Evolutionary conservation across 352 stramenopile genomes (phyloP), one percentile per base, ranked within the genome.

Genomic region (Phytophthora boehmeriae): DNA sequence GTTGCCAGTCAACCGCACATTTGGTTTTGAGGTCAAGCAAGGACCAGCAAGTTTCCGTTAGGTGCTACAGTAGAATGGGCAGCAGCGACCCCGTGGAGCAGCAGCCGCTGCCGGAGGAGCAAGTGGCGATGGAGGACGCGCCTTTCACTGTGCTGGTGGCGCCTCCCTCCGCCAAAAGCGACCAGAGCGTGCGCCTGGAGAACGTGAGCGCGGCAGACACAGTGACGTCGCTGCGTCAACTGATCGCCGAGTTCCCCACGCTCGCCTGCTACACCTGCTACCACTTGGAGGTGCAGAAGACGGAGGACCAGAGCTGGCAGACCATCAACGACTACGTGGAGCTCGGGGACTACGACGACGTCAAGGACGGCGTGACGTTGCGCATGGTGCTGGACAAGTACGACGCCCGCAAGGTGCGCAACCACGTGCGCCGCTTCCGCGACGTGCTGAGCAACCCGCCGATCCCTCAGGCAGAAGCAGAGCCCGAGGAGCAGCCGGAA

Each of bases 371-470:
- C 41, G 70, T 54, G 13, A 88, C 75, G 54, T 63, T 94, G 48
- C 78, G 81, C 44, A 95, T 96, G 78, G 79, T 93, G 54, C 78
- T 93, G 46, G 88, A 96, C 23, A 93, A 90, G 63, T 96, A 95
- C 59, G 86, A 95, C 61, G 80, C 87, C 4, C 83, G 87, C 62
- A 96, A 95, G 56, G 88, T 85, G 53, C 86, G 86, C 41, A 68
- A 69, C 16, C 88, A 96, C 28, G 83, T 96, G 65, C 84, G 86
- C 42, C 86, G 87, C 54, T 88, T 96, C 58, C 88, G 88, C 35
- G 86, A 96, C 34, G 74, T 93, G 46, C 63, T 93, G 53, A 66
- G 72, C 58, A 96, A 94, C 68, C 88, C 88, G 44, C 86, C 87
- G 39, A 95, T 95, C 60, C 86, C 88, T 8, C 84, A 92, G 58